Evolutionary conservation across 2,329 filamentous ascomycete species (phyloP).

Genomic region (Pyrenophora teres): DNA sequence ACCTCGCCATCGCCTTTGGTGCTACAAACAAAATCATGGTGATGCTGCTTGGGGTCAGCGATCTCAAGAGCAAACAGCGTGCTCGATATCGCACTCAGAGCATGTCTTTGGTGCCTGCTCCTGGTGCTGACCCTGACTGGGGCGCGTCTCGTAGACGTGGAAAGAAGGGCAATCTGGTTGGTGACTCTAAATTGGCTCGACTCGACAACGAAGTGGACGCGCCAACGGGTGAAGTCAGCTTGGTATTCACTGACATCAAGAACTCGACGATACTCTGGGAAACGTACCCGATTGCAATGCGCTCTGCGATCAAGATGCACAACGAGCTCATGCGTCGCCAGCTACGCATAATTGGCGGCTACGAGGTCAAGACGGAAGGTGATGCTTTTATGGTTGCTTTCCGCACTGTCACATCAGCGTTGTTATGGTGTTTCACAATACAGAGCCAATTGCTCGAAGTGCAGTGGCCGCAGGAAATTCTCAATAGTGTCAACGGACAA

Average conservation of each 20-base stretch:
- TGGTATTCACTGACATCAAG: constrained; percentile 99
- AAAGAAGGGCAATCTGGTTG: constrained; percentile 64
- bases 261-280: constrained; percentile 97
- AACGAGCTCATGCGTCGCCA: constrained; percentile 97
- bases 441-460: constrained; percentile 87
- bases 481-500: constrained; percentile 83
- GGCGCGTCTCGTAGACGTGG: constrained; percentile 63
- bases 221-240: constrained; percentile 85
- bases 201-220: constrained; percentile 90
- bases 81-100: constrained; percentile 77
- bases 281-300: constrained; percentile 91
- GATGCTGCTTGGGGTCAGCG: constrained; percentile 93
- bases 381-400: constrained; percentile 99
- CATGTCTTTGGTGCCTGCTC: constrained; percentile 77
- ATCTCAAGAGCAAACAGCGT: constrained; percentile 84
- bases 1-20: constrained; percentile 94
- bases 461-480: constrained; percentile 89
- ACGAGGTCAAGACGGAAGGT: constrained; percentile 99
- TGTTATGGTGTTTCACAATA: constrained; percentile 96
- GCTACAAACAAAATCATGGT: constrained; percentile 97
- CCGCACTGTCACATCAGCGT: constrained; percentile 88
- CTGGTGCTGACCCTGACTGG: constrained; percentile 73
- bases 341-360: constrained; percentile 89
- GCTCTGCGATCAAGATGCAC: constrained; percentile 94
- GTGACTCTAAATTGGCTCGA: constrained; percentile 84